Percentiles rank a stretch among this genome's conserved stretches.
phyloP scores from a whole-genome alignment of 371 early-diverging fungal genomes.

The Synchytrium microbalum region DNA sequence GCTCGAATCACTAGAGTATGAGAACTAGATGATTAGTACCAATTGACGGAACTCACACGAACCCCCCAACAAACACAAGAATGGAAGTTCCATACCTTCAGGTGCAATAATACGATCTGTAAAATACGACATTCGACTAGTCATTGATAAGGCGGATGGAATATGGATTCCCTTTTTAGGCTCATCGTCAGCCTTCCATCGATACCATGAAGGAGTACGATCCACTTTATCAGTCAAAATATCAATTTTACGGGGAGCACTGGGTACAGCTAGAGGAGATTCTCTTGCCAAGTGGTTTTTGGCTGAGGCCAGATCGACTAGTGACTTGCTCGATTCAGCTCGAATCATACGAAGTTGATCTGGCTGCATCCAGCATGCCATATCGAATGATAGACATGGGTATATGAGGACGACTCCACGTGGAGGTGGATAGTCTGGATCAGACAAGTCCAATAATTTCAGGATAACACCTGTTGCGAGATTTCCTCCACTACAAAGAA shows the following conservation, averaged over 20 bases:
- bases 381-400: constrained; percentile 81
- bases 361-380: constrained; percentile 79
- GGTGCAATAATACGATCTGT: constrained; percentile 73
- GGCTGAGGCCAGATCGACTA: constrained; percentile 18
- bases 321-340: constrained; percentile 38
- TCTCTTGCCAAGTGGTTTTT: constrained; percentile 19
- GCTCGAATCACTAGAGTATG: constrained; percentile 57
- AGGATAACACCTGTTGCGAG: constrained; percentile 58
- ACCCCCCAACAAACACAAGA: too few species aligned
- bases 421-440: constrained; percentile 45
- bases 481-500: constrained; percentile 65
- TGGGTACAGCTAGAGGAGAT: constrained; percentile 10
- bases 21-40: too few species aligned
- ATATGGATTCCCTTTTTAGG: constrained; percentile 14
- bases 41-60: too few species aligned
- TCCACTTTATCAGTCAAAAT: constrained; percentile 33
- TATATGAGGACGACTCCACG: constrained; percentile 78
- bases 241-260: constrained; percentile 34
- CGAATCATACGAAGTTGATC: constrained; percentile 56
- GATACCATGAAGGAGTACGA: constrained; percentile 31
- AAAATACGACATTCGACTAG: constrained; percentile 78
- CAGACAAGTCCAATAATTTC: constrained; percentile 52
- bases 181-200: constrained; percentile 11
- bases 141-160: constrained; percentile 59
- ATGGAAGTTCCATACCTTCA: constrained; percentile 47